A percentile compares a stretch with the other conserved stretches of the same genome.
Evolutionary conservation across 768 basidiomycete genomes (phyloP).

Genomic region (Suillus discolor): DNA sequence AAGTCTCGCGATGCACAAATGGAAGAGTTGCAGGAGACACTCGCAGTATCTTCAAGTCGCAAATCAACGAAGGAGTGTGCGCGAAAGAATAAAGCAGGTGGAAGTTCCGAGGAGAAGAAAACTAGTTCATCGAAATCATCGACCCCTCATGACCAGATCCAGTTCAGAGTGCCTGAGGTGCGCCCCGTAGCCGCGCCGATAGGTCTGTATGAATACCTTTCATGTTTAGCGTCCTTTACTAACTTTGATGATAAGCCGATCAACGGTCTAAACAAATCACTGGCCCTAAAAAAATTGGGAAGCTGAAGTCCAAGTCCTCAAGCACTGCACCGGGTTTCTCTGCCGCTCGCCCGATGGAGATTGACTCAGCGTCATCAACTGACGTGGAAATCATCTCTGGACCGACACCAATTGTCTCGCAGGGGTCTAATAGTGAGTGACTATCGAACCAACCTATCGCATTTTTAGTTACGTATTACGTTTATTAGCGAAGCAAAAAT

Average conservation of each 20-base stretch:
- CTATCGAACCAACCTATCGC: too few relatives aligned
- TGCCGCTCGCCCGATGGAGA: background rate
- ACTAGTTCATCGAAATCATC: background rate
- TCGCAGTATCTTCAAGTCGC: background rate
- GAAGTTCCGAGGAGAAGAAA: background rate
- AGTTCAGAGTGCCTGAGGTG: too few relatives aligned
- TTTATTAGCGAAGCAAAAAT: background rate
- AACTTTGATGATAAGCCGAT: background rate
- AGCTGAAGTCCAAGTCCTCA: slow-evolving; percentile 4
- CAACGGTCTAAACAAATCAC: background rate
- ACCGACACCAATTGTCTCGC: background rate
- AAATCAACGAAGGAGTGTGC: background rate
- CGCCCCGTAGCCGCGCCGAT: background rate
- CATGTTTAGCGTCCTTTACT: too few relatives aligned
- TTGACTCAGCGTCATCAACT: slow-evolving; percentile 6
- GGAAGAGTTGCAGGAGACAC: background rate
- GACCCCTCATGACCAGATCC: background rate
- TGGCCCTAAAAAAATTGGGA: background rate
- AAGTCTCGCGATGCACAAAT: background rate
- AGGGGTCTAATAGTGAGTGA: background rate
- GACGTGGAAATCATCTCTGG: slow-evolving; percentile 5
- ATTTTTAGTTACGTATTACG: background rate
- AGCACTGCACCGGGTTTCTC: background rate
- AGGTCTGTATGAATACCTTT: background rate
- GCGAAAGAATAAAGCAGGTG: background rate